Evolutionary conservation across 2,329 filamentous ascomycete species (phyloP), one percentile per base, ranked within the genome.

Genomic region (Colletotrichum brevisporum): DNA sequence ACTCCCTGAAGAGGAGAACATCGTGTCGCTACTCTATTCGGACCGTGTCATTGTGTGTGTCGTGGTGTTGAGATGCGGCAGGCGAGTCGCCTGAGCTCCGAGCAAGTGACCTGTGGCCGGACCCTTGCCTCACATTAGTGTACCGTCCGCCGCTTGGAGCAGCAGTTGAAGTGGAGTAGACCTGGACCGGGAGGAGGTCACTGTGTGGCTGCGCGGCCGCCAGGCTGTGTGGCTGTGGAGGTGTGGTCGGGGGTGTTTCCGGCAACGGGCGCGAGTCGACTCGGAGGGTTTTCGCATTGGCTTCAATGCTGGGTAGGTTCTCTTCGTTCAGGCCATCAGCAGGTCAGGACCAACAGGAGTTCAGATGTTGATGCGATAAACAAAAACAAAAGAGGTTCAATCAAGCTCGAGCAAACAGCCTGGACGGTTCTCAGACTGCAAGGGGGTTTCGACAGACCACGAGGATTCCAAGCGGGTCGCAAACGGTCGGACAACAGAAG

Each of bases 1-100:
- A 82, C 86, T 86, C 74, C 85, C 85, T 73, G 89, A 90, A 74
- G 89, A 90, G 72, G 89, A 88, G 82, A 90, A 91, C 89, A 91
- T 91, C 72, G 76, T 82, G 76, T 75, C 73, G 74, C 67, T 66
- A 56, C 43, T 69, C 56, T 69, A 69, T 56, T 67, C 69, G 74
- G 51, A 57, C 54, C 57, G 36, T 54, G 51, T 67, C 67, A 69
- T 69, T 39, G 50, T 69, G 67, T 69, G 67, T 67, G 67, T 67
- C 45, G 61, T 67, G 36, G 52, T 52, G 67, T 67, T 67, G 63
- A 67, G 52, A 57, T 69, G 62, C 67, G 67, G 43, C 67, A 67
- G 67, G 59, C 63, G 51, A 61, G 67, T 69, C 51, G 67, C 62
- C 63, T 67, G 67, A 67, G 62, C 67, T 67, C 56, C 55, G 56